Base-by-base conservation (phyloP, 2,329 filamentous ascomycete species). In the Epichloe amarillans region DNA sequence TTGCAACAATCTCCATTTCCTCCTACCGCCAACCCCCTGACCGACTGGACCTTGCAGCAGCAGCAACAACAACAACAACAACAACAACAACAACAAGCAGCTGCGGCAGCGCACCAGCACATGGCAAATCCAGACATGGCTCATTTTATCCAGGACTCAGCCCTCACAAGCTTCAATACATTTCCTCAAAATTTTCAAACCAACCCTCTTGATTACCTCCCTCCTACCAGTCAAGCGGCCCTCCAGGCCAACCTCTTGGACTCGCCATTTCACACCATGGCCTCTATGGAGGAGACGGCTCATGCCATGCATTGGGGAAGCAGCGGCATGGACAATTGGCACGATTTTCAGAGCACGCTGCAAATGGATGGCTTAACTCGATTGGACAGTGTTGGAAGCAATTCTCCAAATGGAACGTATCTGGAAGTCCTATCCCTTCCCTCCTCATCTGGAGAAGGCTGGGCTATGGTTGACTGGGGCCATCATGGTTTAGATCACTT, bases 361-460 rank as follows among this genome's bases (percentile, higher is more conserved):
- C 72, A 85, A 58, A 76, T 84, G 67, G 70, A 77, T 62, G 65
- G 64, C 8, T 53, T 74, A 30, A 58, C 61, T 33, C 64, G 66
- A 35, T 58, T 71, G 36, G 66, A 65, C 23, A 72, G 68, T 47
- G 69, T 71, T 38, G 70, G 70, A 48, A 72, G 70, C 61, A 69
- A 68, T 52, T 72, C 70, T 11, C 70, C 70, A 19, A 72, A 69
- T 2, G 68, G 68, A 43, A 71, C 78, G 54, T 90, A 88, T 65
- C 72, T 95, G 45, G 90, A 96, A 67, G 86, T 95, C 36, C 72
- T 91, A 47, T 96, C 91, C 6, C 72, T 95, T 42, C 77, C 80
- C 23, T 84, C 82, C 51, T 88, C 88, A 56, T 87, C 86, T 61
- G 89, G 94, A 59, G 87, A 90, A 59, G 87, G 88, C 52, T 97